Evolutionary conservation across 2,329 filamentous ascomycete species (phyloP), one percentile per base, ranked within the genome.

Genomic region (Trichoderma polysporum): DNA sequence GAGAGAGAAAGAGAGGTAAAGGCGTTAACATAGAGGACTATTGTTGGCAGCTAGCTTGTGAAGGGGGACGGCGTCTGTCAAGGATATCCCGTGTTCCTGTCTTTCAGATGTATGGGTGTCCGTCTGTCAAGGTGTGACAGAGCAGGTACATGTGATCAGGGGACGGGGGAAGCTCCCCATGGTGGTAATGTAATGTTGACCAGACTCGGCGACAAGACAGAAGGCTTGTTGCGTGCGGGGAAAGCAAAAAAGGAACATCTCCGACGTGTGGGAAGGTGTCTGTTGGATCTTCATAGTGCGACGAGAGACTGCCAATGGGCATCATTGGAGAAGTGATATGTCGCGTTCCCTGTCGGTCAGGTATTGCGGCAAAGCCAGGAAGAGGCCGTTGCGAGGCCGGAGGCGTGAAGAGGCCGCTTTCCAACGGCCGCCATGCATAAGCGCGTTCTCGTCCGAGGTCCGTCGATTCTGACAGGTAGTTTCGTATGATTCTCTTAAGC

Each of bases 191-290:
- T 39, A 35, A 27, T 45, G 31, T 35, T 57, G 58, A 25, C 58
- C 50, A 50, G 57, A 57, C 50, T 62, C 50, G 58, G 37, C 27
- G 37, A 31, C 45, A 13, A 33, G 58, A 47, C 50, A 57, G 22
- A 47, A 45, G 41, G 49, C 58, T 57, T 67, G 58, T 7, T 33
- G 50, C 49, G 65, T 62, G 65, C 50, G 65, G 65, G 50, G 65
- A 62, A 54, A 29, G 37, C 19, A 31, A 57, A 56, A 41, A 41
- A 67, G 54, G 39, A 67, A 47, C 41, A 37, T 39, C 27, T 57
- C 52, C 50, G 50, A 37, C 54, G 58, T 47, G 59, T 67, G 49
- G 56, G 31, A 35, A 45, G 57, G 56, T 17, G 58, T 35, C 19
- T 62, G 57, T 52, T 56, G 65, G 58, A 57, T 62, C 65, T 57